These are phyloP conservation scores for Polytrichum formosum DNA, from an alignment of 225 moss, liverwort and hornwort genomes.

Conservation along the genomic window DNA sequence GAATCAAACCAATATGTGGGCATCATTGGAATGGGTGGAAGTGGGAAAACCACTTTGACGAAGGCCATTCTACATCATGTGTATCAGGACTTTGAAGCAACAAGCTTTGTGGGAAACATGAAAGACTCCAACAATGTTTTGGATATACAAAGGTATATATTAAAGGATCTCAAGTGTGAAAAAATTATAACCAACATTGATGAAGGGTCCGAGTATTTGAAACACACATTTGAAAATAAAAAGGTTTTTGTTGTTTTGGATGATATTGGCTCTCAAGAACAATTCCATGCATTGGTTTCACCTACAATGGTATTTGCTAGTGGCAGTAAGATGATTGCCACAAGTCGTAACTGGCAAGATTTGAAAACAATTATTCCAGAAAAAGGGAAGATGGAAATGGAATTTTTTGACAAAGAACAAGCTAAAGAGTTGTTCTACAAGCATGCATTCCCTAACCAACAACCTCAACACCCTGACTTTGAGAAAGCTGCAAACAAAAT, in stretches of 20 bases:
- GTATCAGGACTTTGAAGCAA: background rate
- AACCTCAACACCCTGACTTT: no score
- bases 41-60: constrained; percentile 3
- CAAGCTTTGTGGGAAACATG: constrained; percentile 2
- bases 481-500: background rate
- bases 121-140: background rate
- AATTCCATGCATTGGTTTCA: background rate
- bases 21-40: constrained; percentile 6
- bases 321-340: background rate
- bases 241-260: constrained; percentile 6
- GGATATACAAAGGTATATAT: constrained; percentile 5
- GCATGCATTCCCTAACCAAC: background rate
- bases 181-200: background rate
- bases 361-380: background rate
- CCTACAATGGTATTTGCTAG: background rate
- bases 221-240: background rate
- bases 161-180: background rate
- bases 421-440: background rate
- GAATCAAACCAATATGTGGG: background rate
- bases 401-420: background rate
- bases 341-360: constrained; percentile 1
- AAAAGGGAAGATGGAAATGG: background rate
- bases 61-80: background rate
- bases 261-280: background rate
- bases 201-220: background rate